phyloP scores from a whole-genome alignment of 1,284 basidiomycete species.

The Neolentinus lepideus region DNA sequence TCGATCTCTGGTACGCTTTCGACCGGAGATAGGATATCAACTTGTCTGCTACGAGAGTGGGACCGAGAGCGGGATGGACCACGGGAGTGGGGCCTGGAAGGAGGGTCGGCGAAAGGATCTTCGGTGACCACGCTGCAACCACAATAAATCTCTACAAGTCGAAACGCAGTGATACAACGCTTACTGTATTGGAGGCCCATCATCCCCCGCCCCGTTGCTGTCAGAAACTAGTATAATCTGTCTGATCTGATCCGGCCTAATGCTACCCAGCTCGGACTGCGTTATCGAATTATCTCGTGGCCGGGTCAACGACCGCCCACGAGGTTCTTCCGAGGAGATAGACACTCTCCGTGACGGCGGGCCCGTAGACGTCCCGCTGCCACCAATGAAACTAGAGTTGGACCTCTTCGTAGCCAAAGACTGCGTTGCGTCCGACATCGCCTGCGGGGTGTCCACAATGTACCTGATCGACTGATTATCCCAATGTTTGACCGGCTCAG shows the following conservation, averaged over 20 bases:
- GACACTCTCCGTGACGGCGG: not conserved
- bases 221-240: not conserved
- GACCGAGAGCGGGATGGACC: not conserved
- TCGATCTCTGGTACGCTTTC: not conserved
- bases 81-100: not conserved
- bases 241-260: not conserved
- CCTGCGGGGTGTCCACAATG: not conserved
- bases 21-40: not conserved
- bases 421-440: not conserved
- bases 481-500: not conserved
- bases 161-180: not conserved
- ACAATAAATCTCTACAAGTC: not conserved
- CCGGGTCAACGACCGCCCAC: not conserved
- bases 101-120: constrained; percentile 1
- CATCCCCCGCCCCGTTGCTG: not conserved
- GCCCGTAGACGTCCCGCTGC: not conserved
- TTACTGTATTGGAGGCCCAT: not conserved
- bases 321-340: not conserved
- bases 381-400: not conserved
- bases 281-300: not conserved
- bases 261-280: not conserved
- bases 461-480: not conserved
- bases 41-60: not conserved
- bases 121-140: not conserved
- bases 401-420: not conserved